Evolutionary conservation across 495 filamentous ascomycete genomes (phyloP).

Genomic region (Tuber magnatum): DNA sequence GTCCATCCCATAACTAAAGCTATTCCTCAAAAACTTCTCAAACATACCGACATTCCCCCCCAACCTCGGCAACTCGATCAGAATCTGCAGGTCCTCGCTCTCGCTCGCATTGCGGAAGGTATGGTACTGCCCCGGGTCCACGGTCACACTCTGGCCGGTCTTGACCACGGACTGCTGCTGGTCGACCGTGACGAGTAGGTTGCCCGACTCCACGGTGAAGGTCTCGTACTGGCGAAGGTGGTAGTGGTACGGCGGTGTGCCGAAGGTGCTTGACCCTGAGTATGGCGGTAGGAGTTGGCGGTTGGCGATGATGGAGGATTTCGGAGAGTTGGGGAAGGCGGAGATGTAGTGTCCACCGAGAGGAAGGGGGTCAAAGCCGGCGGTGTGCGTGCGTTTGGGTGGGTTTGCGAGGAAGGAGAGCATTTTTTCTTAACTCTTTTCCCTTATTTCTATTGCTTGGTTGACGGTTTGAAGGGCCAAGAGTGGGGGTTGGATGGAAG

Average conservation of each 20-base stretch:
- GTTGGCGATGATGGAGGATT: conserved; percentile 2
- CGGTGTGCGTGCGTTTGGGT: conserved; percentile 15
- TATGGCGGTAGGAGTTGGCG: conserved; percentile 21
- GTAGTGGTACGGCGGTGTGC: conserved; percentile 9
- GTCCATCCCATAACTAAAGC: conserved; percentile 24
- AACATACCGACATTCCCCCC: conserved; percentile 10
- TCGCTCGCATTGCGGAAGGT: conserved; percentile 12
- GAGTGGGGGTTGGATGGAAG: background rate
- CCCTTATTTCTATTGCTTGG: background rate
- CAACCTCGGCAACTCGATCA: conserved; percentile 10
- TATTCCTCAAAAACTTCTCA: conserved; percentile 30
- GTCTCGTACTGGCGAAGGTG: conserved; percentile 11
- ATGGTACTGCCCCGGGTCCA: conserved; percentile 18
- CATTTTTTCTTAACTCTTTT: conserved; percentile 21
- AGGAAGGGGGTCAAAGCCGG: conserved; percentile 11
- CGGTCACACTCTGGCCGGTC: conserved; percentile 8
- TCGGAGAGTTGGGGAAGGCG: conserved; percentile 5
- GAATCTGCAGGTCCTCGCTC: conserved; percentile 13
- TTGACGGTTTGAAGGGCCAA: background rate
- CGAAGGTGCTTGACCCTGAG: conserved; percentile 6
- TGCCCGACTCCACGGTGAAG: conserved; percentile 16
- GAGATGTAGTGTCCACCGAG: background rate
- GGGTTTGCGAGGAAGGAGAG: conserved; percentile 23
- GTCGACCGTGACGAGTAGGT: conserved; percentile 2
- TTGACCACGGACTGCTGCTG: background rate